Evolutionary conservation across 495 filamentous ascomycete species (phyloP).

Genomic region (Rostrohypoxylon terebratum): DNA sequence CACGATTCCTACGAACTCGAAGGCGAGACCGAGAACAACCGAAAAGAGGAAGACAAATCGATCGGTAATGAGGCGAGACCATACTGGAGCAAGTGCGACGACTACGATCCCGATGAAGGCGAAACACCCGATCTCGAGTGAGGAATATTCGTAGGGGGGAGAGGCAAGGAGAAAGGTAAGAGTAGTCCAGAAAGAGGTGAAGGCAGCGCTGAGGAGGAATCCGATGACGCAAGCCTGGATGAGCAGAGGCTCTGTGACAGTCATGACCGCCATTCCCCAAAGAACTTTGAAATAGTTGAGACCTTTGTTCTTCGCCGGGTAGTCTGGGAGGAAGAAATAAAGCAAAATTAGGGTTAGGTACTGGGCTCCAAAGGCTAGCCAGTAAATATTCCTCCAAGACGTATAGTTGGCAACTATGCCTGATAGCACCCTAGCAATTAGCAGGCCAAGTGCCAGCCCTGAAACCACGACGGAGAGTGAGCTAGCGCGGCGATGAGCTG

Average conservation of each 20-base stretch:
- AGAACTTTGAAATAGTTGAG: slow-evolving; percentile 75
- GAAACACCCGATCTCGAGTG: slow-evolving; percentile 79
- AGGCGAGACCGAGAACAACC: slow-evolving; percentile 69
- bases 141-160: slow-evolving; percentile 73
- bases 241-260: slow-evolving; percentile 70
- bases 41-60: slow-evolving; percentile 73
- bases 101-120: slow-evolving; percentile 78
- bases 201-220: slow-evolving; percentile 49
- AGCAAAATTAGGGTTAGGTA: slow-evolving; percentile 72
- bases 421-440: slow-evolving; percentile 77
- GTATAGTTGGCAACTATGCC: slow-evolving; percentile 77
- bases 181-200: slow-evolving; percentile 70
- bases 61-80: slow-evolving; percentile 77
- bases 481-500: slow-evolving; percentile 71
- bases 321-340: slow-evolving; percentile 80
- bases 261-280: slow-evolving; percentile 69
- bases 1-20: slow-evolving; percentile 70
- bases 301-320: slow-evolving; percentile 74
- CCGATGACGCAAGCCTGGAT: slow-evolving; percentile 63
- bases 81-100: slow-evolving; percentile 74
- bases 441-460: slow-evolving; percentile 75
- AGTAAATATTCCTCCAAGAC: slow-evolving; percentile 80
- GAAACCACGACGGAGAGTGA: slow-evolving; percentile 76
- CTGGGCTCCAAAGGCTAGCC: slow-evolving; percentile 77
- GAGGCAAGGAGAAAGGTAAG: slow-evolving; percentile 79